Percentiles rank a stretch among this genome's conserved stretches.
Conservation (phyloP, 2,329 filamentous ascomycete species). For the Fusarium piperis region DNA sequence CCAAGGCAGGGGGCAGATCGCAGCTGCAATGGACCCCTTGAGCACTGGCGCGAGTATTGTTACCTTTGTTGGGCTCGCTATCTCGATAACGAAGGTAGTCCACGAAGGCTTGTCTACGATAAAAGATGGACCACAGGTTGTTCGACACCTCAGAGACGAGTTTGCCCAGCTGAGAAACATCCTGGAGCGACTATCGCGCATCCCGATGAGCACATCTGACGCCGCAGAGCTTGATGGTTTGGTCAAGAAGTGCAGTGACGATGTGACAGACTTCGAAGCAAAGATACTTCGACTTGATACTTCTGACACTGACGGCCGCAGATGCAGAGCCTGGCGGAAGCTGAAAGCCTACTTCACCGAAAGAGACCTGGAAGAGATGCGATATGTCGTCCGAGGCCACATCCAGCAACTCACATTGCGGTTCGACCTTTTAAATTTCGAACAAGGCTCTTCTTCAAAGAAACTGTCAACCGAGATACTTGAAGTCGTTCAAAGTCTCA, state of each 20-base stretch:
- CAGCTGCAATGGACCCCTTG: neutral
- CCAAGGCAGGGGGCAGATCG: neutral
- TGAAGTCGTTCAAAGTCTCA: neutral
- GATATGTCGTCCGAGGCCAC: neutral
- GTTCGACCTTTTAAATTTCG: neutral
- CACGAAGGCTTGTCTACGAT: neutral
- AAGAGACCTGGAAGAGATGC: neutral
- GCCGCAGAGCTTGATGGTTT: accelerated
- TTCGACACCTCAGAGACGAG: accelerated
- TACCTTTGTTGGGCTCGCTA: neutral
- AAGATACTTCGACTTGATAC: neutral
- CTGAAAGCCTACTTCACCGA: neutral
- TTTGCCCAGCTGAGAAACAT: neutral
- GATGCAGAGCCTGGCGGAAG: neutral
- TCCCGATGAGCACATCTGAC: neutral
- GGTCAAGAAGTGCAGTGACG: neutral
- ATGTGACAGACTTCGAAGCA: accelerated
- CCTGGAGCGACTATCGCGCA: accelerated
- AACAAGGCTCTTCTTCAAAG: neutral
- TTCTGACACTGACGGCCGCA: accelerated
- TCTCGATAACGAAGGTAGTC: neutral
- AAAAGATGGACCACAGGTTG: neutral
- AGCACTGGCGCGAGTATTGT: neutral
- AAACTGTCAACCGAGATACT: neutral
- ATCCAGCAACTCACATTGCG: accelerated